Evolutionary conservation across 129 eudicot genomes (phyloP), one percentile per base, ranked within the genome.

Genomic region (Chrysanthemum makinoi): DNA sequence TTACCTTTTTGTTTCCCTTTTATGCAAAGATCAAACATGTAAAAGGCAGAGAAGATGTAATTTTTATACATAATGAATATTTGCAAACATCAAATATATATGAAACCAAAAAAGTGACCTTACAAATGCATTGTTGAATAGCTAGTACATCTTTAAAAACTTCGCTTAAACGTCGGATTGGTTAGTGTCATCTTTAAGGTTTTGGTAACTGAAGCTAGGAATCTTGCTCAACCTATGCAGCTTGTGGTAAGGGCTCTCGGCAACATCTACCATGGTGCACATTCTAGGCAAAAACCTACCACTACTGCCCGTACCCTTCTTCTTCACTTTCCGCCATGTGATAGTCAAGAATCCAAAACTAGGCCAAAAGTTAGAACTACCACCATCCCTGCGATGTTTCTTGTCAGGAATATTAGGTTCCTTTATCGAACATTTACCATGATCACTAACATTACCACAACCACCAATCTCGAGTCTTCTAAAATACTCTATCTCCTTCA

Each of bases 401-500:
- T 73, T 71, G 16, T 71, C 72, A 46, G 75, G 73, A 49, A 68
- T 77, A 16, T 22, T 44, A 44, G 55, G 48, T 54, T 49, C 74
- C 55, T 56, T 77, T 62, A 19, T 28, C 0, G 81, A 77, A 46
- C 66, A 53, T 53, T 80, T 79, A n/a, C 50, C 62, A 53, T 72
- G 73, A 60, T 85, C 88, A 61, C 55, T 24, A 16, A 43, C 44
- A 13, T 69, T 88, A 10, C 43, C n/a, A 56, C 70, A 26, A 16
- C 55, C 20, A 20, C 75, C 78, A 22, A 80, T 10, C 55, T 87
- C 90, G 10, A 79, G 67, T 65, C 74, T 78, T 20, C 55, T 84
- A 70, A 87, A 94, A 68, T 86, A 94, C 72, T 94, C 98, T 3
- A 87, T 89, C 84, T 94, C 98, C 74, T 77, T 83, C 88, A 74